Percentiles rank a stretch among this genome's conserved stretches.
phyloP scores from a whole-genome alignment of 192 early-diverging fungal genomes.

The Podila epigama region DNA sequence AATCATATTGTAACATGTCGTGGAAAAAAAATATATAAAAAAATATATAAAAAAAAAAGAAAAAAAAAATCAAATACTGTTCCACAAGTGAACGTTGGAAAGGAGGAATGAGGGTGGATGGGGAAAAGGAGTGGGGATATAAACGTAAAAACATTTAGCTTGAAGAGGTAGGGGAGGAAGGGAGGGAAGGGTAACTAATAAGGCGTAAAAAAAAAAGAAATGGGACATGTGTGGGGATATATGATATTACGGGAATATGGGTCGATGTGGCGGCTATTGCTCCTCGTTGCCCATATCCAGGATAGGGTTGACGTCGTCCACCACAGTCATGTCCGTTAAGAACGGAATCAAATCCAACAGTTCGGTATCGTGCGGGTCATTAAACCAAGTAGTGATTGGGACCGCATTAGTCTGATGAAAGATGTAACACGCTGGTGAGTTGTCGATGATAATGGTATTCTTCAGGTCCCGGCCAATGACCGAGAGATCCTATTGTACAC shows the following conservation, averaged over 20 bases:
- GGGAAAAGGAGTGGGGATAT: background rate
- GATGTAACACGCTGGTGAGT: conserved; percentile 94
- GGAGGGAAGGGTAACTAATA: too few species aligned
- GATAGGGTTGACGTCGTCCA: conserved; percentile 89
- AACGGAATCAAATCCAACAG: conserved; percentile 94
- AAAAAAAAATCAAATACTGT: background rate
- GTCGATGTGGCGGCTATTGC: conserved; percentile 1
- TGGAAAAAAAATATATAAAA: background rate
- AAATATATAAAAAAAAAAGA: background rate
- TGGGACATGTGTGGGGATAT: background rate
- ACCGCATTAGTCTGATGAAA: conserved; percentile 98
- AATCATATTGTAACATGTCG: background rate
- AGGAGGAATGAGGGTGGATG: background rate
- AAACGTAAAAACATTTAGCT: too few species aligned
- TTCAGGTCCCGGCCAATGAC: conserved; percentile 87
- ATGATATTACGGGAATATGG: background rate
- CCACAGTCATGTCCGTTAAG: conserved; percentile 88
- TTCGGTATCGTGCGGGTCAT: conserved; percentile 96
- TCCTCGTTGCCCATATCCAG: conserved; percentile 66
- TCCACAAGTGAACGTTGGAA: background rate
- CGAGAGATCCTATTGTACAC: conserved; percentile 84
- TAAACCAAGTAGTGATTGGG: conserved; percentile 95
- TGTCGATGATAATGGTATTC: conserved; percentile 93
- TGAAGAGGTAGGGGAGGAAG: too few species aligned
- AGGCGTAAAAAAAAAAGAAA: too few species aligned